These are phyloP conservation scores for Syzygium grande DNA, from an alignment of 345 rosid genomes.

Conservation along the genomic window DNA sequence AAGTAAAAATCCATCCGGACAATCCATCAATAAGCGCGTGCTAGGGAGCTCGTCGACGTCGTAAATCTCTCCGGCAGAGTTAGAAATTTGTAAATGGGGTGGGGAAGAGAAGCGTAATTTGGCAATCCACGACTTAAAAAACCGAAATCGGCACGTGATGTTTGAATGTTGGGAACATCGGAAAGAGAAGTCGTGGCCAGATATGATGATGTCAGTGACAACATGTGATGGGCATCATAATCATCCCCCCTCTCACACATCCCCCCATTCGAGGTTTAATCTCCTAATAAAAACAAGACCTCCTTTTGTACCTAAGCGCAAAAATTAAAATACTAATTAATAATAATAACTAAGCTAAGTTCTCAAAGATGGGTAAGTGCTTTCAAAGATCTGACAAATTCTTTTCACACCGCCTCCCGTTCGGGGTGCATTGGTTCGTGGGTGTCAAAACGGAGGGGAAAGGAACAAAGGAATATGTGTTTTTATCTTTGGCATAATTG, in stretches of 20 bases:
- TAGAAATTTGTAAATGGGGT: neutral
- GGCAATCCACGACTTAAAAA: neutral
- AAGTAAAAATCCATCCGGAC: neutral
- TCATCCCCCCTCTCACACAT: neutral
- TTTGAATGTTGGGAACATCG: conserved; percentile 68
- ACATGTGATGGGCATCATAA: conserved; percentile 47
- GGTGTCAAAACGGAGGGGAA: conserved; percentile 1
- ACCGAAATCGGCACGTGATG: conserved; percentile 34
- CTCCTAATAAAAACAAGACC: neutral
- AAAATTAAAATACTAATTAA: neutral
- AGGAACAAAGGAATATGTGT: neutral
- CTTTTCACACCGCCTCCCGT: neutral
- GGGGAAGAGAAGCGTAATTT: neutral
- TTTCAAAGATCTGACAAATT: conserved; percentile 9
- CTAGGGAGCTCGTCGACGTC: neutral
- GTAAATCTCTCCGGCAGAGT: too few species aligned
- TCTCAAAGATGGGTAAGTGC: conserved; percentile 1
- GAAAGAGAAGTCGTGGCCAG: conserved; percentile 66
- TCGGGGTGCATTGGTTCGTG: neutral
- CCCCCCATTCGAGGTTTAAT: neutral
- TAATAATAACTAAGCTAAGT: too few species aligned
- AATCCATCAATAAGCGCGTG: neutral
- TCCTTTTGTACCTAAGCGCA: neutral
- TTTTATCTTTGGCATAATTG: neutral
- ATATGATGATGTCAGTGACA: conserved; percentile 57